These are phyloP conservation scores for Trifolium repens DNA, from an alignment of 306 rosid species.

Conservation along the genomic window DNA sequence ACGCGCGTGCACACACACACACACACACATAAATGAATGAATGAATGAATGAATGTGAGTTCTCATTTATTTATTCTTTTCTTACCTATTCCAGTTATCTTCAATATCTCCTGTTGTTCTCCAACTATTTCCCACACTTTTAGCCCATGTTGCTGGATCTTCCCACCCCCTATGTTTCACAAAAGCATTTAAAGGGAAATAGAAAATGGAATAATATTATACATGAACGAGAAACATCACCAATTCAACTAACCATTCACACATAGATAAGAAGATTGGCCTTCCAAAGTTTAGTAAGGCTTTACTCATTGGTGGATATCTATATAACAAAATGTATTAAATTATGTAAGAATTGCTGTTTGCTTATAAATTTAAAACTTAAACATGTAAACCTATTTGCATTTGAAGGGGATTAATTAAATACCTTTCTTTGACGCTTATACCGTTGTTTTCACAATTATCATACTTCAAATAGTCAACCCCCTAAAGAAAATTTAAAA, in stretches of 20 bases:
- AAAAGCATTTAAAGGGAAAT: neutral
- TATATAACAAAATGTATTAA: conserved; percentile 25
- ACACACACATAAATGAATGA: no score
- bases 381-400: neutral
- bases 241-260: conserved; percentile 65
- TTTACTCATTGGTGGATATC: conserved; percentile 67
- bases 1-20: no score
- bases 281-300: conserved; percentile 58
- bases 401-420: neutral
- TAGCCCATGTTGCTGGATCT: conserved; percentile 26
- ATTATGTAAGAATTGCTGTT: neutral
- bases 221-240: neutral
- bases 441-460: conserved; percentile 50
- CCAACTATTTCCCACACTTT: conserved; percentile 28
- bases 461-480: conserved; percentile 76
- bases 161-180: conserved; percentile 29
- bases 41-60: neutral
- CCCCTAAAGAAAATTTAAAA: conserved; percentile 45
- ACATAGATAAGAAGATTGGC: conserved; percentile 60
- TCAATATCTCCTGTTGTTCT: conserved; percentile 35
- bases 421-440: conserved; percentile 8
- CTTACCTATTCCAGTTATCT: conserved; percentile 29
- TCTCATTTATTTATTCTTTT: neutral
- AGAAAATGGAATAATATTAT: neutral
- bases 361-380: neutral